A percentile compares a stretch with the other conserved stretches of the same genome.
These are phyloP conservation scores for Rheum nobile DNA, from an alignment of 148 eudicot species.

Conservation along the genomic window DNA sequence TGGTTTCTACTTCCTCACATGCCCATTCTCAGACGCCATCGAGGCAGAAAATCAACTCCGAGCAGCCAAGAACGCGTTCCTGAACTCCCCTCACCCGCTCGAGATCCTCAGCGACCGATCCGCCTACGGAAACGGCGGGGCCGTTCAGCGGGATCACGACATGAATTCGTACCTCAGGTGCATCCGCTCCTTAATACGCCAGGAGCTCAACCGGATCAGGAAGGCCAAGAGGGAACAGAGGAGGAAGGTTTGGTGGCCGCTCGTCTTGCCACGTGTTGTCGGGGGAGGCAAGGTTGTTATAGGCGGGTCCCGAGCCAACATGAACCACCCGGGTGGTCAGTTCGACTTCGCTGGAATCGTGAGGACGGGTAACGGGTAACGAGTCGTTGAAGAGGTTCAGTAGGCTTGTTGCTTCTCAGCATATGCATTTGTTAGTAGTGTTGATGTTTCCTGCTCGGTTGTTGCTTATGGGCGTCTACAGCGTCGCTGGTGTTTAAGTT, in stretches of 20 bases:
- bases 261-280: slow-evolving; percentile 26
- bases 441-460: slow-evolving; percentile 55
- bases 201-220: slow-evolving; percentile 49
- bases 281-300: slow-evolving; percentile 20
- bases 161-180: slow-evolving; percentile 69
- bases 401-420: slow-evolving; percentile 65
- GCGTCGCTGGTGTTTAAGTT: slow-evolving; percentile 15
- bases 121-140: slow-evolving; percentile 76
- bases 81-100: slow-evolving; percentile 89
- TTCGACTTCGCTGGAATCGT: slow-evolving; percentile 43
- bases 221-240: slow-evolving; percentile 44
- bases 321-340: slow-evolving; percentile 13
- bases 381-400: slow-evolving; percentile 65
- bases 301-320: slow-evolving; percentile 19
- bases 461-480: slow-evolving; percentile 40
- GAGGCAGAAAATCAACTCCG: slow-evolving; percentile 54
- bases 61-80: slow-evolving; percentile 52
- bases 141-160: slow-evolving; percentile 79
- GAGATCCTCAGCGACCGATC: slow-evolving; percentile 85
- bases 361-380: slow-evolving; percentile 40
- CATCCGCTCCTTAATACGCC: slow-evolving; percentile 48
- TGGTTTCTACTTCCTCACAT: slow-evolving; percentile 59
- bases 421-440: slow-evolving; percentile 69
- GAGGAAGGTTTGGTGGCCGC: slow-evolving; percentile 65
- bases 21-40: slow-evolving; percentile 20